These are phyloP conservation scores for Skeletonema marinoi DNA, from an alignment of 108 stramenopile species.

Conservation along the genomic window DNA sequence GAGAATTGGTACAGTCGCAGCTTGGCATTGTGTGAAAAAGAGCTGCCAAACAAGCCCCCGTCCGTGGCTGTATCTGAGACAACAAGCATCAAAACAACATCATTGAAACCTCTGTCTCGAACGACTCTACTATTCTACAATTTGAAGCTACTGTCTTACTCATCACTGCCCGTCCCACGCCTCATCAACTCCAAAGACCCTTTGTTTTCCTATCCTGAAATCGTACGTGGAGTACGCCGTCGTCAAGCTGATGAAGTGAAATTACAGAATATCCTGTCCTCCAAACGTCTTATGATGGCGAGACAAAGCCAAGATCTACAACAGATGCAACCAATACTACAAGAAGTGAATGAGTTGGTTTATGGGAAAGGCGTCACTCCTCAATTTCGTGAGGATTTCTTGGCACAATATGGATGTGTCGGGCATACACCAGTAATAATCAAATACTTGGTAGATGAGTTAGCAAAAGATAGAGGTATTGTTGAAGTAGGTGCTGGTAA, in stretches of 20 bases:
- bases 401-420: constrained; percentile 77
- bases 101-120: constrained; percentile 23
- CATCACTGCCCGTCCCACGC: constrained; percentile 50
- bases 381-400: constrained; percentile 75
- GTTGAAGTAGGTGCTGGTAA: constrained; percentile 88
- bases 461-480: constrained; percentile 59
- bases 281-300: constrained; percentile 30
- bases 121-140: constrained; percentile 18
- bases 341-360: constrained; percentile 50
- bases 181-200: constrained; percentile 52
- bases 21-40: background rate
- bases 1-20: background rate
- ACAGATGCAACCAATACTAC: constrained; percentile 36
- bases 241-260: constrained; percentile 60
- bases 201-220: constrained; percentile 51
- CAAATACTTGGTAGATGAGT: constrained; percentile 40
- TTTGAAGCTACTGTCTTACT: constrained; percentile 23
- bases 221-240: constrained; percentile 37
- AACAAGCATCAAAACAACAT: background rate
- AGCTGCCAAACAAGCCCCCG: background rate
- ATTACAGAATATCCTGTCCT: constrained; percentile 46
- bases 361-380: constrained; percentile 78
- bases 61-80: background rate
- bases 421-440: constrained; percentile 69
- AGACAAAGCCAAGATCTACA: constrained; percentile 41